A percentile compares a stretch with the other conserved stretches of the same genome.
Evolutionary conservation across 2,329 filamentous ascomycete species (phyloP).

Genomic region (Tolypocladium nubicola): DNA sequence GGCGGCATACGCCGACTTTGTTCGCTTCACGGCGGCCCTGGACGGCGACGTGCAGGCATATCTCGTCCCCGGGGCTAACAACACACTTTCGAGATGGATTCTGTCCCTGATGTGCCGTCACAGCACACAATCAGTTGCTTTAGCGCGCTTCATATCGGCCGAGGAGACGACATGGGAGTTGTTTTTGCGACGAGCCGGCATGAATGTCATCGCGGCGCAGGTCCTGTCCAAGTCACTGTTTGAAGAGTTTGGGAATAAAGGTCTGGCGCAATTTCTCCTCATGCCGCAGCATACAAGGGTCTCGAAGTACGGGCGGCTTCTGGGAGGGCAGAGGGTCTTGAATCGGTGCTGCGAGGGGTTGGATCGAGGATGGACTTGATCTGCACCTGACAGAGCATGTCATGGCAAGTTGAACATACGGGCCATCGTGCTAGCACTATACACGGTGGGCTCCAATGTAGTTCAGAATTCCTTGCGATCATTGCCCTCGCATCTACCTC

Average conservation of each 20-base stretch:
- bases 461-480: not conserved
- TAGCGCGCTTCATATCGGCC: constrained; percentile 24
- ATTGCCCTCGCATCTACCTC: not conserved
- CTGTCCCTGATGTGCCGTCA: constrained; percentile 39
- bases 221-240: constrained; percentile 16
- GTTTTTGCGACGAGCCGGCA: constrained; percentile 22
- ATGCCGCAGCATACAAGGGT: constrained; percentile 17
- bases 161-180: constrained; percentile 30
- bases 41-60: constrained; percentile 26
- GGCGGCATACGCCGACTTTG: constrained; percentile 36
- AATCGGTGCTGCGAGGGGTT: not conserved
- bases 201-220: constrained; percentile 26
- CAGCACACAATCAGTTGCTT: constrained; percentile 11
- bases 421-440: not conserved
- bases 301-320: constrained; percentile 11
- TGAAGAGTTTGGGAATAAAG: constrained; percentile 12
- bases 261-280: constrained; percentile 18
- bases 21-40: constrained; percentile 34
- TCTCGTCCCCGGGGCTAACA: constrained; percentile 39
- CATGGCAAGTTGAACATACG: not conserved
- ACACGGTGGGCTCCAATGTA: not conserved
- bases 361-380: constrained; percentile 1
- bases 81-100: constrained; percentile 44
- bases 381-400: not conserved
- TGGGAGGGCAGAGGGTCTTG: constrained; percentile 17